Evolutionary conservation across 169 alveolate species (phyloP), one percentile per base, ranked within the genome.

Genomic region (Babesia bigemina): DNA sequence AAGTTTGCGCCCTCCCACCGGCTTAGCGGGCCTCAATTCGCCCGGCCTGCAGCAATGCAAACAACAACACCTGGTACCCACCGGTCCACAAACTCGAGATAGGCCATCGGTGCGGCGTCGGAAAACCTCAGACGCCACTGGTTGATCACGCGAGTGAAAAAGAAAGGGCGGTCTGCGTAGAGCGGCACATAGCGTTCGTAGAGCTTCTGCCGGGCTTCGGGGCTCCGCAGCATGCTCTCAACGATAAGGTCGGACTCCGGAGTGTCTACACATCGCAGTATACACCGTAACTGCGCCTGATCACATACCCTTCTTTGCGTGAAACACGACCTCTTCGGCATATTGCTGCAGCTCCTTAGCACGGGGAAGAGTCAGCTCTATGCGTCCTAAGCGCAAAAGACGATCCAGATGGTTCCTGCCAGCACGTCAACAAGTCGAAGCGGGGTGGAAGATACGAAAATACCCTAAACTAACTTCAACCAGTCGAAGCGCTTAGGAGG

Each of bases 301-400:
- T 24, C 8, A 61, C 67, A 39, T 71, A 86, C 95, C 90, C 58
- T 79, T 83, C 69, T 92, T 93, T 6, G 96, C 95, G 42, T 89
- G 91, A 63, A 74, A 89, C 1, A 93, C 75, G 63, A 93, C 70
- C 65, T 93, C 96, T 62, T 93, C 96, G 16, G 95, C 94, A 69
- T 91, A 93, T 55, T 93, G 96, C 84, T 93, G 96, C 39, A 93
- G 79, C 70, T 93, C 96, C 67, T 92, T 92, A 13, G 95, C 95
- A 33, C 91, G 78, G 3, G 95, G 86, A 42, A 93, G 74, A 0
- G 96, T 92, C 33, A 91, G 63, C 74, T 93, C 95, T 28, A 93
- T 52, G 29, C 96, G 85, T 10, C 95, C 95, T 63, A 82, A 60
- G 36, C 93, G 86, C 58, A 93, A 48, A 39, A 93, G 83, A 57